A percentile compares a stretch with the other conserved stretches of the same genome.
Conservation (phyloP, 768 basidiomycete genomes). For the Gloeophyllum trabeum region DNA sequence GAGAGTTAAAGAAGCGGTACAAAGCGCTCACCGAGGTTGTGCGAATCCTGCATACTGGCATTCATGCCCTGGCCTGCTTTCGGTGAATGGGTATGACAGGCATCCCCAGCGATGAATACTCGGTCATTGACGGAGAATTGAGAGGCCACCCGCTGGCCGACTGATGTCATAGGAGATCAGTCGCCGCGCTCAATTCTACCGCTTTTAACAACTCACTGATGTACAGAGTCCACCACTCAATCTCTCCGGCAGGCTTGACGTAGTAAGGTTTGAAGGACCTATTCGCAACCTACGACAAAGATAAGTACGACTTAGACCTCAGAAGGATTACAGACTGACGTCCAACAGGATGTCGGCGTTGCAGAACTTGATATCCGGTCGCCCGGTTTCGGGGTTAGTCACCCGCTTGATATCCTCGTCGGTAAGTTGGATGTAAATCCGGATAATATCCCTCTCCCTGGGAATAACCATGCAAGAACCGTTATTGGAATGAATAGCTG, state of each 20-base stretch:
- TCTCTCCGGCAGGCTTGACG: slow-evolving; percentile 32
- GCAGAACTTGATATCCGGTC: slow-evolving; percentile 41
- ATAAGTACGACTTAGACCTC: background rate
- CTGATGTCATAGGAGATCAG: slow-evolving; percentile 18
- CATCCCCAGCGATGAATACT: slow-evolving; percentile 70
- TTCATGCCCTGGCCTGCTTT: slow-evolving; percentile 76
- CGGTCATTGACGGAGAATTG: slow-evolving; percentile 48
- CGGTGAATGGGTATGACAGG: slow-evolving; percentile 59
- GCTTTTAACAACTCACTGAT: slow-evolving; percentile 30
- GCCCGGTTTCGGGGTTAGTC: slow-evolving; percentile 31
- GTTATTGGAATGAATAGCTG: slow-evolving; percentile 55
- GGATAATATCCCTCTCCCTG: slow-evolving; percentile 53
- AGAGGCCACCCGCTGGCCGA: slow-evolving; percentile 67
- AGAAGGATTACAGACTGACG: slow-evolving; percentile 18
- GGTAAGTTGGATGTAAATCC: slow-evolving; percentile 61
- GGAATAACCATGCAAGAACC: slow-evolving; percentile 71
- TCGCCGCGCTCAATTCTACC: background rate
- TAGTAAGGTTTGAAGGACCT: slow-evolving; percentile 46
- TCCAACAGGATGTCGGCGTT: slow-evolving; percentile 41
- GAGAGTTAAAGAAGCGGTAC: background rate
- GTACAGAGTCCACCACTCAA: slow-evolving; percentile 71
- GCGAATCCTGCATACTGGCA: slow-evolving; percentile 66
- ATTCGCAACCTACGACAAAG: slow-evolving; percentile 32
- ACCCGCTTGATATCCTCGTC: slow-evolving; percentile 23
- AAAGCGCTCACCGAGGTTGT: slow-evolving; percentile 42